These are phyloP conservation scores for Suillus alpinus DNA, from an alignment of 768 basidiomycete species.

Conservation along the genomic window DNA sequence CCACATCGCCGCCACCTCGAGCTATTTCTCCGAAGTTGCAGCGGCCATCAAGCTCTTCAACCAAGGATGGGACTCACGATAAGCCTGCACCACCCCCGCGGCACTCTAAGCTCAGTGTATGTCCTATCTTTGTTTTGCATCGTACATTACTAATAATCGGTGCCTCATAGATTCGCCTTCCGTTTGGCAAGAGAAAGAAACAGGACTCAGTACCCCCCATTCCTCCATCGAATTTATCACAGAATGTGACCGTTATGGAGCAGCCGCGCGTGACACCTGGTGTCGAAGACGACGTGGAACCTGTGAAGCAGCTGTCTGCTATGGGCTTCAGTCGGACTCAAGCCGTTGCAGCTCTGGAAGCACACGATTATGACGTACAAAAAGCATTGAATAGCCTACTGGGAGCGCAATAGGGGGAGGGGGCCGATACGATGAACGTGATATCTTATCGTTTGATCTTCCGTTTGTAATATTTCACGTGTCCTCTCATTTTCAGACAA, in stretches of 20 bases:
- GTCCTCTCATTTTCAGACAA: slow-evolving; percentile 15
- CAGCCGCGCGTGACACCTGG: slow-evolving; percentile 49
- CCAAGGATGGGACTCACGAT: slow-evolving; percentile 49
- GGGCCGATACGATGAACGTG: slow-evolving; percentile 4
- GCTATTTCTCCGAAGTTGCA: slow-evolving; percentile 50
- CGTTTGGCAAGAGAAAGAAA: slow-evolving; percentile 77
- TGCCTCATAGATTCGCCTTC: slow-evolving; percentile 62
- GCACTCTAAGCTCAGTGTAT: slow-evolving; percentile 76
- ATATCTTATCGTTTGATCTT: slow-evolving; percentile 19
- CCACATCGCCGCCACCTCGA: slow-evolving; percentile 49
- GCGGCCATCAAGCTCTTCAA: slow-evolving; percentile 56
- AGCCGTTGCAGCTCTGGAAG: slow-evolving; percentile 82
- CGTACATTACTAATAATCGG: slow-evolving; percentile 9
- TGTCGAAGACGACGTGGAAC: slow-evolving; percentile 68
- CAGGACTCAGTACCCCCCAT: slow-evolving; percentile 48
- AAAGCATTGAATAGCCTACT: slow-evolving; percentile 76
- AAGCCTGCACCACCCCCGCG: slow-evolving; percentile 54
- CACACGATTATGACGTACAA: slow-evolving; percentile 77
- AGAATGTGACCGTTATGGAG: slow-evolving; percentile 44
- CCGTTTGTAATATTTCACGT: slow-evolving; percentile 16
- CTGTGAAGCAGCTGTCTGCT: slow-evolving; percentile 73
- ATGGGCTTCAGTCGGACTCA: slow-evolving; percentile 91
- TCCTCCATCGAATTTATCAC: slow-evolving; percentile 30
- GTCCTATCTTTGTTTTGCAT: slow-evolving; percentile 26
- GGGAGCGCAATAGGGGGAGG: slow-evolving; percentile 26